Base-by-base conservation (phyloP, 2,329 filamentous ascomycete genomes). In the Colletotrichum karsti region DNA sequence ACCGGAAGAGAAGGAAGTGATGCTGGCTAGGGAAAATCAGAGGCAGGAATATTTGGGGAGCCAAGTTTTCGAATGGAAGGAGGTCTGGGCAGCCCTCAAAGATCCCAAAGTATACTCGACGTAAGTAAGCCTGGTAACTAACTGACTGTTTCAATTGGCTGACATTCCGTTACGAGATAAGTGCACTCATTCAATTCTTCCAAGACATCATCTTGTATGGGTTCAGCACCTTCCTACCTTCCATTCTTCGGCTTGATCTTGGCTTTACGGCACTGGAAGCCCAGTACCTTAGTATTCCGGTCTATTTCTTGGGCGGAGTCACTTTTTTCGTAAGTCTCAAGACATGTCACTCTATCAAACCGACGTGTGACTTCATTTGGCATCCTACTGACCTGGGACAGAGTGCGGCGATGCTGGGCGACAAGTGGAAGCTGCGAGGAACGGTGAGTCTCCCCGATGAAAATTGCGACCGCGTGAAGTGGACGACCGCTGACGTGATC, bases 151-250 rank as follows among this genome's bases (percentile, higher is more conserved):
- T 1, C 6, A 46, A 22, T 22, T 15, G 20, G 18, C 42, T 41
- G 7, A 33, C 22, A 20, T 5, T 10, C 22, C 15, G n/a, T n/a
- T n/a, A n/a, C n/a, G n/a, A n/a, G 5, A 6, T 33, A 2, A 46
- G 37, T 20, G 82, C 80, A 5, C 64, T 75, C 22, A 84, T 84
- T n/a, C 84, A 86, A 53, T 86, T 87, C 72, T 86, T 83, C 60
- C 81, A 84, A 65, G 83, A 86, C 65, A 83, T 85, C 24, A 76
- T 85, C 41, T 77, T 86, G 0, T 88, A 87, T 71, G 87, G 85
- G 12, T 88, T 88, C 73, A 84, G 81, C 69, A 88, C 85, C 13
- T 89, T 89, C 73, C 75, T 88, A 5, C 88, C 87, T 2, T 83
- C 83, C 1, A 89, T 90, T 68, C 77, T 89, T 48, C 77, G 80